These are phyloP conservation scores for Fusarium sp. DNA, from an alignment of 2,329 filamentous ascomycete species.

Conservation along the genomic window DNA sequence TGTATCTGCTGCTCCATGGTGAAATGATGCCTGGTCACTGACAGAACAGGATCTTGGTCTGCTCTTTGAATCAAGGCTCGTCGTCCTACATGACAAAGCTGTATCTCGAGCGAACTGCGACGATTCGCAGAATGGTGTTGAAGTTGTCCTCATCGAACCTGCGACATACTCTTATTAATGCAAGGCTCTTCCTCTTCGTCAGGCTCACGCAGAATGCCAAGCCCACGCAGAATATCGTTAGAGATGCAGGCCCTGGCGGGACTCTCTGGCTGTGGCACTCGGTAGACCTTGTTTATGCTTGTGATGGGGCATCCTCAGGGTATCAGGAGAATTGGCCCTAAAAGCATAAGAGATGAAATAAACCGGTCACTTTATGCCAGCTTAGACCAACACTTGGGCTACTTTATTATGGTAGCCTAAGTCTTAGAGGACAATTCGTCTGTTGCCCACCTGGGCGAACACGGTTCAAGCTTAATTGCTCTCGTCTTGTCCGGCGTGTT, in stretches of 20 bases:
- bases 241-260: no score
- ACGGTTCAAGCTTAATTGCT: not conserved
- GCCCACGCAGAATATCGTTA: not conserved
- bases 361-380: no score
- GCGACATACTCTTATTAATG: not conserved
- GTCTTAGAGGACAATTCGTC: no score
- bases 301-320: no score
- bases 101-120: not conserved
- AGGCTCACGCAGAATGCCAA: not conserved
- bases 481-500: not conserved
- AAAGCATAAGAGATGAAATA: no score
- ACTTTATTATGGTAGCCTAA: no score
- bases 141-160: not conserved
- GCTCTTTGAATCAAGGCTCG: not conserved
- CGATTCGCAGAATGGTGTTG: not conserved
- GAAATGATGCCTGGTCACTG: not conserved
- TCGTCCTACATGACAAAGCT: not conserved
- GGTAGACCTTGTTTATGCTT: not conserved
- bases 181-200: not conserved
- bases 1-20: not conserved
- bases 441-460: not conserved
- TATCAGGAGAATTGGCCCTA: no score
- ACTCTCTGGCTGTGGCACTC: not conserved
- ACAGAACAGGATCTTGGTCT: not conserved
- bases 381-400: no score